These are phyloP conservation scores for Tuctoria greenei DNA, from an alignment of 176 grass and related monocot genomes.

Conservation along the genomic window DNA sequence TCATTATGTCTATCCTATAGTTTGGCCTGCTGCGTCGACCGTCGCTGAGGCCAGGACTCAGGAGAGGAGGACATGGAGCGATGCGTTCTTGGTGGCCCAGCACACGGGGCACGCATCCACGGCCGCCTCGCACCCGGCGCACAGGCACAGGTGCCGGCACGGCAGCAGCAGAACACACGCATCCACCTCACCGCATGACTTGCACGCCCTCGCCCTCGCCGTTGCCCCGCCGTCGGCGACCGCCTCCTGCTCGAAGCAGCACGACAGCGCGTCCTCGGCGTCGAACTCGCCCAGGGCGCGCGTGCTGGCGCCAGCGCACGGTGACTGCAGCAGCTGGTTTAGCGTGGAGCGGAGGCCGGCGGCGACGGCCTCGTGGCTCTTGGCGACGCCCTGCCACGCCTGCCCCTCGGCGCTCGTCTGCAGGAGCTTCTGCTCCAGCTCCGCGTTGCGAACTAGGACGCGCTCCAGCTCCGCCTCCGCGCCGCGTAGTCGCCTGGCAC, in stretches of 20 bases:
- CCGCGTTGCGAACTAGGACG: constrained; percentile 38
- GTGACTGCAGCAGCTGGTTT: constrained; percentile 32
- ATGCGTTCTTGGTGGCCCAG: constrained; percentile 1
- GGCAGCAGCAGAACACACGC: constrained; percentile 65
- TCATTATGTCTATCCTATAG: no score
- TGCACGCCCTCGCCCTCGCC: constrained; percentile 18
- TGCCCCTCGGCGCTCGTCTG: constrained; percentile 49
- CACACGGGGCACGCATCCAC: constrained; percentile 19
- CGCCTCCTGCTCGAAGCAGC: constrained; percentile 45
- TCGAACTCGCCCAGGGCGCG: constrained; percentile 4
- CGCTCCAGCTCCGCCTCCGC: constrained; percentile 46
- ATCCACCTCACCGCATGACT: constrained; percentile 39
- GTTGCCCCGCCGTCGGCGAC: not conserved
- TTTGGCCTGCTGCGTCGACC: not conserved
- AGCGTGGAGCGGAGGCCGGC: constrained; percentile 53
- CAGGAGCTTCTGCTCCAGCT: constrained; percentile 54
- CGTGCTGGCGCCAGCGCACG: not conserved
- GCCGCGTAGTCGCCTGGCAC: constrained; percentile 31
- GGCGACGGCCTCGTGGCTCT: constrained; percentile 54
- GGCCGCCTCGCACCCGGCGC: constrained; percentile 25
- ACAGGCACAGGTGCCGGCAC: constrained; percentile 76
- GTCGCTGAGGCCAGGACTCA: not conserved
- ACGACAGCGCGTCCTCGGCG: constrained; percentile 62
- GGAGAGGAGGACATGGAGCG: constrained; percentile 23
- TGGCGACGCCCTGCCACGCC: constrained; percentile 55